These are phyloP conservation scores for Porcisia hertigi DNA, from an alignment of 208 protist species.

Conservation along the genomic window DNA sequence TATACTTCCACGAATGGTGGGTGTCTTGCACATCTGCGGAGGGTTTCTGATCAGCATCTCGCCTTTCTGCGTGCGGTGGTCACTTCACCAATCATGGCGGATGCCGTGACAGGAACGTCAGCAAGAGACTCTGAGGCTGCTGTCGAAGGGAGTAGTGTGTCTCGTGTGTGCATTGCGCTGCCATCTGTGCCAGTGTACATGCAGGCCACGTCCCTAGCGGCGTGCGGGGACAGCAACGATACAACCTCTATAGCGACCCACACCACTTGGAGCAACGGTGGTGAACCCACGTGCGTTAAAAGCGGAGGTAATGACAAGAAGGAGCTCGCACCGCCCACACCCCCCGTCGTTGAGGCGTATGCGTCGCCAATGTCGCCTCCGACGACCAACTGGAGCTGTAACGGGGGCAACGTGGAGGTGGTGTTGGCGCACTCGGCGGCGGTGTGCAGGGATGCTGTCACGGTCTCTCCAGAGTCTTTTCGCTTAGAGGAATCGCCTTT, in stretches of 20 bases:
- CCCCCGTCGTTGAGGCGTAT: background rate
- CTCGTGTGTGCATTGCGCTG: background rate
- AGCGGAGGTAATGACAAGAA: background rate
- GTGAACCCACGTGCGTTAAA: background rate
- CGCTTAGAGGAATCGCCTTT: background rate
- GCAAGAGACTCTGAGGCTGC: background rate
- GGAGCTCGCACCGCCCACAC: background rate
- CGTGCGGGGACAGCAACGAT: constrained; percentile 2
- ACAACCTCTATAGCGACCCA: background rate
- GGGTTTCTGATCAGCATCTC: background rate
- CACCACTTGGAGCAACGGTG: background rate
- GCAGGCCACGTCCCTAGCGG: constrained; percentile 1
- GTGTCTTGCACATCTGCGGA: background rate
- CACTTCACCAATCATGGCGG: background rate
- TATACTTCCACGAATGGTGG: no score
- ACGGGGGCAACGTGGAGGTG: background rate
- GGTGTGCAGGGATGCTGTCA: background rate
- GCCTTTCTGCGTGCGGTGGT: background rate
- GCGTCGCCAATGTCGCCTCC: background rate
- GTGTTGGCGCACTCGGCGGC: background rate
- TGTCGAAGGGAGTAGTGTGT: background rate
- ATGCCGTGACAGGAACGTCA: background rate
- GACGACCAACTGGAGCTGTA: background rate
- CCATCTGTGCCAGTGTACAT: constrained; percentile 17
- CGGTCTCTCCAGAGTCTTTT: background rate